Percentiles rank a stretch among this genome's conserved stretches.
Evolutionary conservation across 768 basidiomycete genomes (phyloP).

Genomic region (Russula ochroleuca): DNA sequence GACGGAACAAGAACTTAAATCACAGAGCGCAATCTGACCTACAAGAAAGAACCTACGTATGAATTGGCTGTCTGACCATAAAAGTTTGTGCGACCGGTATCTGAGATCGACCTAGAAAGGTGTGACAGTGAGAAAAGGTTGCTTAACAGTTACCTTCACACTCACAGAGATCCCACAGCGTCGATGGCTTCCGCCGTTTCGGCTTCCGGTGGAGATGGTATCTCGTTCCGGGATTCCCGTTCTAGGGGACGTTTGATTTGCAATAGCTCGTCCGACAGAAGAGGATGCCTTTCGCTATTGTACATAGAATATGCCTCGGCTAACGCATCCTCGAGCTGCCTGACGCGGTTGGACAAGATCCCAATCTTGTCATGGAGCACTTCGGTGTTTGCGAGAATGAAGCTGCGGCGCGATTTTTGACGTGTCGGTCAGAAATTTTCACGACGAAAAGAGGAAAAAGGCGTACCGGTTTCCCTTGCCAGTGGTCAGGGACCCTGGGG

Average conservation of each 20-base stretch:
- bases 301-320: constrained; percentile 46
- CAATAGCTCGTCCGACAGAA: constrained; percentile 57
- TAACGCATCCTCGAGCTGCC: constrained; percentile 66
- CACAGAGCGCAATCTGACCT: constrained; percentile 15
- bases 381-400: constrained; percentile 69
- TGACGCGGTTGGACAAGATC: constrained; percentile 54
- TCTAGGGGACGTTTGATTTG: constrained; percentile 66
- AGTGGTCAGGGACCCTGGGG: constrained; percentile 60
- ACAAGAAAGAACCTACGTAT: constrained; percentile 46
- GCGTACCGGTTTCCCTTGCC: constrained; percentile 66
- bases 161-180: constrained; percentile 60
- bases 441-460: constrained; percentile 5
- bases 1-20: constrained; percentile 7
- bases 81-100: constrained; percentile 58
- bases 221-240: constrained; percentile 46
- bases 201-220: constrained; percentile 34
- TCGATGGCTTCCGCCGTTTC: constrained; percentile 56
- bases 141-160: neutral
- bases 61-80: constrained; percentile 64
- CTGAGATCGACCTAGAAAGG: constrained; percentile 53
- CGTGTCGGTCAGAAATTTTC: constrained; percentile 24
- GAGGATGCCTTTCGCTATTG: constrained; percentile 50
- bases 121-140: constrained; percentile 27
- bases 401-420: constrained; percentile 37
- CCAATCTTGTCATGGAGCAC: constrained; percentile 65